These are phyloP conservation scores for Corylus avellana DNA, from an alignment of 306 rosid genomes.

Conservation along the genomic window DNA sequence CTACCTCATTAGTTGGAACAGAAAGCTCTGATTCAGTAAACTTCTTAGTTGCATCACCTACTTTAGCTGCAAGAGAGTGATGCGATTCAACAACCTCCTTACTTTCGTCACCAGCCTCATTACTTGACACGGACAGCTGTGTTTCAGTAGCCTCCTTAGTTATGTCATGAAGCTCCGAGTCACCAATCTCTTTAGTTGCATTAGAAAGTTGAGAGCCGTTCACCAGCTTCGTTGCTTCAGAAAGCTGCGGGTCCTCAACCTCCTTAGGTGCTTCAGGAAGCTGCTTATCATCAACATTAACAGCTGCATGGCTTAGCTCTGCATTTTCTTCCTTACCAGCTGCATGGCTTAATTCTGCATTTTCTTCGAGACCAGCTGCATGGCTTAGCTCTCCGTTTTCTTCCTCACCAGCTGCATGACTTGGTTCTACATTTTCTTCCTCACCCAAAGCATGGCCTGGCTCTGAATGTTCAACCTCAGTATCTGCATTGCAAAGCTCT, in stretches of 20 bases:
- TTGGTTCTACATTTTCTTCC: slow-evolving; percentile 41
- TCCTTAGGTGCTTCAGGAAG: slow-evolving; percentile 21
- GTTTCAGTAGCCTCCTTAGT: slow-evolving; percentile 22
- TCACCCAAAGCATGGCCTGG: slow-evolving; percentile 44
- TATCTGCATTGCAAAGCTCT: slow-evolving; percentile 56
- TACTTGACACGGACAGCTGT: slow-evolving; percentile 29
- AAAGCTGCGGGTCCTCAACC: slow-evolving; percentile 21
- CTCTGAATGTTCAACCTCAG: slow-evolving; percentile 62
- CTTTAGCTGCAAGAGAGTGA: slow-evolving; percentile 33
- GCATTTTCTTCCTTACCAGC: slow-evolving; percentile 43
- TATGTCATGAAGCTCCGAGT: slow-evolving; percentile 32
- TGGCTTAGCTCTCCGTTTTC: slow-evolving; percentile 52
- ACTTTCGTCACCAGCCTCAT: slow-evolving; percentile 21
- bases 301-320: slow-evolving; percentile 39
- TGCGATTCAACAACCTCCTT: slow-evolving; percentile 9
- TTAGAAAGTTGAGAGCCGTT: slow-evolving; percentile 33
- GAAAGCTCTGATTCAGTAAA: slow-evolving; percentile 19
- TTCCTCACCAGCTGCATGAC: slow-evolving; percentile 38
- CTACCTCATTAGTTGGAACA: slow-evolving; percentile 34
- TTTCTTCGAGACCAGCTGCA: slow-evolving; percentile 51
- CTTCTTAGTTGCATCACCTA: slow-evolving; percentile 30
- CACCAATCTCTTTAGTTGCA: slow-evolving; percentile 30
- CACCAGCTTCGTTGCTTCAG: slow-evolving; percentile 36
- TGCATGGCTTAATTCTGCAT: slow-evolving; percentile 50
- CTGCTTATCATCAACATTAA: slow-evolving; percentile 33